Base-by-base conservation (phyloP, 345 rosid species). In the Leavenworthia alabamica region DNA sequence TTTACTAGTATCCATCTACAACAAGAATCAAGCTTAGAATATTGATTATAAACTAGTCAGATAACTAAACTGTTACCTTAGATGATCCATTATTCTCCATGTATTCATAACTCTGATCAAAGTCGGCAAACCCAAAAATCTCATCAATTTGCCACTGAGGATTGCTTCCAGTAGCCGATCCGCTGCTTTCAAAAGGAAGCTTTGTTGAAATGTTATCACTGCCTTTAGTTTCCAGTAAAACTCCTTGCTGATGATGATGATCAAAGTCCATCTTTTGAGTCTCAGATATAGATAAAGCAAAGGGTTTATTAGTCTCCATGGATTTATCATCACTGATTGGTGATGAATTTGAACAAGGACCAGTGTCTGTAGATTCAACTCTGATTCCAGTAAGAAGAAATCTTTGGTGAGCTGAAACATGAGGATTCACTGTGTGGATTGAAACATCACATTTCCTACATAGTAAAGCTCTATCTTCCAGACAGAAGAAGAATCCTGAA, bases 361-460 rank as follows among this genome's bases (percentile, higher is more conserved):
- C n/a, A n/a, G n/a, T n/a, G n/a, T n/a, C n/a, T n/a, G n/a, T n/a
- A n/a, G n/a, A n/a, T n/a, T 93, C 97, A 50, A 93, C 96, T 76
- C 84, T 86, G 27, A 93, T 93, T 50, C 97, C 99, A 12, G 99
- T 93, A 13, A 93, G 81, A 62, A 93, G 82, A 80, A 85, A 93
- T 44, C 99, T 73, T 63, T 89, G 97, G 74, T 93, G 99, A 69
- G 79, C 80, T 67, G 97, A 82, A 23, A 87, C 97, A 68, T 72
- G 81, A 37, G 75, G 37, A 67, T 89, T 93, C 24, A 69, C 91
- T 2, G 90, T 64, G 66, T 93, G 99, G 65, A 93, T 82, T 26
- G 90, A 75, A 63, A 89, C 78, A 70, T 93, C 99, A 70, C 99
- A 93, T 78, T 89, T 93, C 78, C 97, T 74, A 75, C 99, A 93